Evolutionary conservation across 176 grass and related monocot genomes (phyloP), one percentile per base, ranked within the genome.

Genomic region (Eremochloa ophiuroides): DNA sequence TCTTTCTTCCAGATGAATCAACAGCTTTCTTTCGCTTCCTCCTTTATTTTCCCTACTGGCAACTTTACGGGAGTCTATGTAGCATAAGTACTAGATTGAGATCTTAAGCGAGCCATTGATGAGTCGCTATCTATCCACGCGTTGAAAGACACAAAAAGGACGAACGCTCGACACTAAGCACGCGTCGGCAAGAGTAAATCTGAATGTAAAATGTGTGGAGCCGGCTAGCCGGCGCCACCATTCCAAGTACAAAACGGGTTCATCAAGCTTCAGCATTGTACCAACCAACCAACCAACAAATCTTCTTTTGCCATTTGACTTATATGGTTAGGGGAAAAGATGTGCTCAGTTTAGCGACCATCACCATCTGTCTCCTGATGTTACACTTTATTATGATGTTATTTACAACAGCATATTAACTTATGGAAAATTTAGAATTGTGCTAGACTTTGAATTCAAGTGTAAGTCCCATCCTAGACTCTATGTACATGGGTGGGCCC

Each of bases 21-120:
- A 76, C 34, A 59, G 15, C 33, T 23, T 26, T 15, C 71, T 37
- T 23, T 51, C 3, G 10, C 17, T 37, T 53, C 7, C 50, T 53
- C 3, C 13, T 76, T 6, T 30, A 13, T 20, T 11, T 40, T 27
- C 6, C 7, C 29, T 20, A 1, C 71, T 25, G 31, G 30, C 5
- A 23, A 47, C 47, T 20, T 20, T 8, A 50, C 6, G 47, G 20
- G 47, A 20, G 20, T 50, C 17, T 16, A 47, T 20, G 0, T 15
- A 74, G 58, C 9, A 30, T 29, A 26, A 31, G 59, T 46, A 31
- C 75, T 78, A 77, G 56, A 77, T 43, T 77, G 38, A 63, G 75
- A 63, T 30, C 16, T 78, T 78, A 78, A 78, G 59, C 75, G 59
- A 64, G 27, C 10, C 15, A 56, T 37, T 53, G 6, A 20, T 50